phyloP scores from a whole-genome alignment of 805 yeast species.

The Metschnikowia dekortorum region DNA sequence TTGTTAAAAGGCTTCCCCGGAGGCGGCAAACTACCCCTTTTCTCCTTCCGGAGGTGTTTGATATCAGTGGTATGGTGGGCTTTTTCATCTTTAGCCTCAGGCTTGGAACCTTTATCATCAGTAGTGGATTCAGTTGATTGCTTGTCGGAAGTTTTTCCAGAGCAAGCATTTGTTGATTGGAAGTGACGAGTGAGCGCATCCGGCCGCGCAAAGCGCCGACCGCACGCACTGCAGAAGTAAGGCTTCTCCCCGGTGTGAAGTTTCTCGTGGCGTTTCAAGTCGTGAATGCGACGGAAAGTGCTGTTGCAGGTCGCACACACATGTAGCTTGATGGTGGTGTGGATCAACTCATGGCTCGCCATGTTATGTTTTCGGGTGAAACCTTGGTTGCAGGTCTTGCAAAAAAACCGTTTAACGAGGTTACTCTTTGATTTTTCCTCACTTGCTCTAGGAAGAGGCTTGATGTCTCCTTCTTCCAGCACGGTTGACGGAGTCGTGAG shows the following conservation, averaged over 20 bases:
- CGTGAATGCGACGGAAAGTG: slow-evolving; percentile 69
- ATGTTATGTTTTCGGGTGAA: slow-evolving; percentile 73
- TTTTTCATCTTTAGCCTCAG: background rate
- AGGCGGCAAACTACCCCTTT: background rate
- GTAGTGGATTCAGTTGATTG: background rate
- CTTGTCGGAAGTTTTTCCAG: slow-evolving; percentile 6
- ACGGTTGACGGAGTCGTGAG: slow-evolving; percentile 8
- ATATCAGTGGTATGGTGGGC: background rate
- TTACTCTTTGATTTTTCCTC: slow-evolving; percentile 1
- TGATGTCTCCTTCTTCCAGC: slow-evolving; percentile 5
- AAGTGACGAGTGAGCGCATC: slow-evolving; percentile 73
- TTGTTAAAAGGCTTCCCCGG: slow-evolving; percentile 6
- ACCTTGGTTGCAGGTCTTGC: slow-evolving; percentile 57
- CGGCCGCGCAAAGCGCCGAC: slow-evolving; percentile 63
- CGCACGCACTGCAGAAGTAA: slow-evolving; percentile 55
- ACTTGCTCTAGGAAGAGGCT: background rate
- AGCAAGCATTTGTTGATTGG: slow-evolving; percentile 41
- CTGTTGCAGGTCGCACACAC: slow-evolving; percentile 56
- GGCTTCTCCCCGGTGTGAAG: slow-evolving; percentile 77
- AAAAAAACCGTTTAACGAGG: slow-evolving; percentile 37
- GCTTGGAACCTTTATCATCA: slow-evolving; percentile 1
- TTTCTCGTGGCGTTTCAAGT: slow-evolving; percentile 69
- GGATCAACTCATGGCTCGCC: slow-evolving; percentile 68
- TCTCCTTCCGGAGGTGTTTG: background rate
- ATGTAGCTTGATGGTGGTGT: slow-evolving; percentile 61